Conservation (phyloP, 768 basidiomycete species). For the Collybiopsis confluens region DNA sequence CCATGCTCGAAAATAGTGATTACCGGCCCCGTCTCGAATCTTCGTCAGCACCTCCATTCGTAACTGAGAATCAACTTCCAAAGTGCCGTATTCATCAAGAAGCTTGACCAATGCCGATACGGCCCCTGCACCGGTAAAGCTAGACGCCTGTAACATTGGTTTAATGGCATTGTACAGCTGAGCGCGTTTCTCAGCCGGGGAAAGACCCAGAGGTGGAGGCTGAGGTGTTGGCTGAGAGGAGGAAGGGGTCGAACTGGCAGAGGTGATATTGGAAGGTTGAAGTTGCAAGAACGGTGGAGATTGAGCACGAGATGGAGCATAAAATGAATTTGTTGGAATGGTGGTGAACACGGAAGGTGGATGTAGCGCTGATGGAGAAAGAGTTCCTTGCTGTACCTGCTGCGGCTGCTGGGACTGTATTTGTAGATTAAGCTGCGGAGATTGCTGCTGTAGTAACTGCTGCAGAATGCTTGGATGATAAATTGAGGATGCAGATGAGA, state of each 20-base stretch:
- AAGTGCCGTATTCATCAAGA: constrained; percentile 55
- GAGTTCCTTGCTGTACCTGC: constrained; percentile 48
- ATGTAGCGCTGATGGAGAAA: constrained; percentile 69
- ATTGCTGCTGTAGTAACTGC: constrained; percentile 26
- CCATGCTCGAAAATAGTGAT: constrained; percentile 87
- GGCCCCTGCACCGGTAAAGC: constrained; percentile 67
- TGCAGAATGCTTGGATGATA: constrained; percentile 26
- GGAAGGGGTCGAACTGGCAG: constrained; percentile 34
- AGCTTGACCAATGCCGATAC: constrained; percentile 57
- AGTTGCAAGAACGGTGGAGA: constrained; percentile 19
- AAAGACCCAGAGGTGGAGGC: constrained; percentile 25
- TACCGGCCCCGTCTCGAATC: constrained; percentile 79
- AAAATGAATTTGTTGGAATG: constrained; percentile 4
- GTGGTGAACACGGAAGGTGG: constrained; percentile 40
- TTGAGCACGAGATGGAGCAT: constrained; percentile 4
- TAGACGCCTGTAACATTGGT: constrained; percentile 51
- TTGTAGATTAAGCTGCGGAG: constrained; percentile 21
- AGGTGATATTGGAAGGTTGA: not conserved
- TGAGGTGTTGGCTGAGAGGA: constrained; percentile 17
- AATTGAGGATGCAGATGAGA: constrained; percentile 39
- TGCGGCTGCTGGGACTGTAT: constrained; percentile 30
- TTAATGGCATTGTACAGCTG: constrained; percentile 48
- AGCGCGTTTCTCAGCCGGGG: constrained; percentile 52
- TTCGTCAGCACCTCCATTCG: constrained; percentile 76
- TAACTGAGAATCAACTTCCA: constrained; percentile 59